Percentiles rank a stretch among this genome's conserved stretches.
Evolutionary conservation across 257 asterid genomes (phyloP).

Genomic region (Buddleja alternifolia): DNA sequence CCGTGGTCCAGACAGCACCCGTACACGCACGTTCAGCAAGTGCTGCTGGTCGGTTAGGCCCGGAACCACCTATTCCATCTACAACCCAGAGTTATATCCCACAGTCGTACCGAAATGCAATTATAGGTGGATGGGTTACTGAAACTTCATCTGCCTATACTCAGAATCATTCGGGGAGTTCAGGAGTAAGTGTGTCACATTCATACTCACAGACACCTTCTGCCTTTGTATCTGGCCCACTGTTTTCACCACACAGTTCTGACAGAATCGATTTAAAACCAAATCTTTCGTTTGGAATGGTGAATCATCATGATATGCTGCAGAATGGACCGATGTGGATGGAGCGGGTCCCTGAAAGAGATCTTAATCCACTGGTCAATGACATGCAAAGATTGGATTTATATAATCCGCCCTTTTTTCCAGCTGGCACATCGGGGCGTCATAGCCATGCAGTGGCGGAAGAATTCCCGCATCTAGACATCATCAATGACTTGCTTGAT

Average conservation of each 20-base stretch:
- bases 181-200: conserved; percentile 47
- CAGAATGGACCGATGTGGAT: conserved; percentile 62
- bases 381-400: conserved; percentile 51
- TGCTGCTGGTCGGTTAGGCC: conserved; percentile 77
- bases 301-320: conserved; percentile 45
- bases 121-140: conserved; percentile 57
- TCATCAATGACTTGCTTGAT: conserved; percentile 83
- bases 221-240: conserved; percentile 42
- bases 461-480: conserved; percentile 66
- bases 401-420: conserved; percentile 51
- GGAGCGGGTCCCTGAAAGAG: conserved; percentile 49
- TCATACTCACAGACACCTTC: conserved; percentile 54
- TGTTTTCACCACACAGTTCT: conserved; percentile 46
- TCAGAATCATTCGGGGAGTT: conserved; percentile 52
- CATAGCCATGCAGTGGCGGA: conserved; percentile 48
- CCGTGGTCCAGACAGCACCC: conserved; percentile 61
- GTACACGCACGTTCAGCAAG: conserved; percentile 72
- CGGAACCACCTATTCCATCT: conserved; percentile 51
- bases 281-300: conserved; percentile 63
- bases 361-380: conserved; percentile 39
- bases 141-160: conserved; percentile 50
- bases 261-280: conserved; percentile 60
- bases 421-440: conserved; percentile 65
- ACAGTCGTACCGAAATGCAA: conserved; percentile 87
- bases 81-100: conserved; percentile 58